Base-by-base conservation (phyloP, 2,329 filamentous ascomycete genomes). In the Fusarium nodosum region DNA sequence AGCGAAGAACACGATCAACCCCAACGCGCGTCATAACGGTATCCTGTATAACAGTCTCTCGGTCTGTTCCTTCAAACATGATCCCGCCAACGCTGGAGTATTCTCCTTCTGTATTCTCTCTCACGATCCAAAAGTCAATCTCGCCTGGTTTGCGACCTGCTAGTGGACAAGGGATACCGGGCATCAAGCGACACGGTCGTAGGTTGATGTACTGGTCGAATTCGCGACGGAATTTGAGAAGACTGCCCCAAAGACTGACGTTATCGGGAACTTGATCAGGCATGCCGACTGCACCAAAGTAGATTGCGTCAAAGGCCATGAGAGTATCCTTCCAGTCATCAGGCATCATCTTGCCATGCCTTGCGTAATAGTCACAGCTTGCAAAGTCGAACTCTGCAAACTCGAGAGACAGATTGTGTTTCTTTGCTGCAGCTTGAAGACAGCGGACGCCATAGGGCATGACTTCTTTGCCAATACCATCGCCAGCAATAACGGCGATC, bases 131-230 rank as follows among this genome's bases (percentile, higher is more conserved):
- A 83, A 88, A 91, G 79, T 91, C 87, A 1, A 91, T 84, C 52
- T 91, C 87, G 1, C 87, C 87, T 0, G 84, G 82, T 69, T 82
- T 80, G 59, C 85, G 79, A 58, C 83, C 81, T 0, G 79, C 80
- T 16, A 91, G 79, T 0, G 89, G 89, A 8, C 85, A 88, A 42
- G 82, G 78, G 1, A 88, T 88, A 10, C 89, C 89, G 1, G 84
- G 84, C 74, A 91, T 84, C 33, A 90, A 82, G 13, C 86, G 85
- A 3, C 87, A 90, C 0, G 89, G 90, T 1, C 90, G 84, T 0
- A 92, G 84, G 67, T 91, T 92, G 68, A 90, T 85, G 72, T 91
- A 92, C 72, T 91, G 89, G 64, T 91, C 89, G 46, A 92, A 83
- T 38, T 87, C 84, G 53, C 90, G 88, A 38, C 90, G 86, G 72